phyloP scores from a whole-genome alignment of 176 grass and related monocot species.

The Ensete ventricosum region DNA sequence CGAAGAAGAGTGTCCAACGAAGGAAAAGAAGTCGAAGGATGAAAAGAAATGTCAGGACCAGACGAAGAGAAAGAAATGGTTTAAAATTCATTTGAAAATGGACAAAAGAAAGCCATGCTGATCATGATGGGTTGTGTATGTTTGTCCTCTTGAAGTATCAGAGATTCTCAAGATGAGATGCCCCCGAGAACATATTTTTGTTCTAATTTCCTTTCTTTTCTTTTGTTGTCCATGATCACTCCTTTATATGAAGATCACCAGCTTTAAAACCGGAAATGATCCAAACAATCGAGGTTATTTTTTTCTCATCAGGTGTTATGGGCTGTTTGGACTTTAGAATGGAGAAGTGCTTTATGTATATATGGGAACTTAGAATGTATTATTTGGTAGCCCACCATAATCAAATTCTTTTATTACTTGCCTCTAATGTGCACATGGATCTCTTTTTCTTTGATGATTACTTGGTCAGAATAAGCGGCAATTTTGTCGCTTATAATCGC shows the following conservation, averaged over 20 bases:
- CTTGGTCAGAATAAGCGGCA: no score
- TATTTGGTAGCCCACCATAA: no score
- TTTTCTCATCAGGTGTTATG: background rate
- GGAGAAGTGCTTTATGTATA: background rate
- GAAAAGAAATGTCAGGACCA: background rate
- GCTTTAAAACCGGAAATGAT: background rate
- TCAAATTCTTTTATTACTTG: no score
- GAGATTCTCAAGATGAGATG: background rate
- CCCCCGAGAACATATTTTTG: background rate
- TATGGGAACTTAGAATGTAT: background rate
- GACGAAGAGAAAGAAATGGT: conserved; percentile 66
- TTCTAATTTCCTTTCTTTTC: background rate
- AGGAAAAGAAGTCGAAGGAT: conserved; percentile 43
- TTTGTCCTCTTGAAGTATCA: background rate
- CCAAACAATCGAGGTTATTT: background rate
- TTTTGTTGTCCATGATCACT: background rate
- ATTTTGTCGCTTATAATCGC: no score
- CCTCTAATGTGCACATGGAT: no score
- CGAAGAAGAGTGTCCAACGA: conserved; percentile 29
- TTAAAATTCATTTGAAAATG: conserved; percentile 83
- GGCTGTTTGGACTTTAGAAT: background rate
- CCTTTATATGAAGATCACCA: background rate
- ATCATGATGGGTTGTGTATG: conserved; percentile 30
- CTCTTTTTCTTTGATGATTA: no score
- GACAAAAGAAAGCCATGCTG: conserved; percentile 82